Base-by-base conservation (phyloP, 169 alveolate species). In the Plasmodium knowlesi region DNA sequence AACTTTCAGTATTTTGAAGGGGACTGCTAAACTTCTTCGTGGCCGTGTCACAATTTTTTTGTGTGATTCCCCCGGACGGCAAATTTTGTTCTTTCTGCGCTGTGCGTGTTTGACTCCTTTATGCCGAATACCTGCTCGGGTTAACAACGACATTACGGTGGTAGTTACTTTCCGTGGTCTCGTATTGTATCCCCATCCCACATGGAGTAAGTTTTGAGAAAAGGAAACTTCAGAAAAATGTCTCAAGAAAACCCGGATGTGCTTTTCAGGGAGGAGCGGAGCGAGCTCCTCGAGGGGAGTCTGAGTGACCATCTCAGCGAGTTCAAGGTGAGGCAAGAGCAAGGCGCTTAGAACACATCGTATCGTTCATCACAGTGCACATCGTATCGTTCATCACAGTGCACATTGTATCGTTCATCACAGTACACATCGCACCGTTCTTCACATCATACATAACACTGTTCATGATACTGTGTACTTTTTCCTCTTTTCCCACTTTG, bases 201-300 rank as follows among this genome's bases (percentile, higher is more conserved):
- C 53, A 84, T 70, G 83, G 92, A 70, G 32, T 71, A 70, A 41
- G n/a, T 84, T 84, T 71, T 30, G 32, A 43, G 41, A 84, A 84
- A 2, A 79, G 28, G 57, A 80, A 25, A 10, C 32, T 25, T 25
- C 46, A 39, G 2, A 39, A 83, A 84, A 71, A 85, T 85, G 93
- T 85, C 93, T 32, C 84, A 61, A 85, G 93, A 85, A 50, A 85
- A 72, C 10, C 10, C 39, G 22, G 83, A 85, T 72, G 84, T 30
- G 43, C 78, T 73, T 72, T 34, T 85, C 37, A 85, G 53, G 43
- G 93, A 85, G 16, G 85, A 85, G 61, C 16, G 79, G 61, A 74
- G 78, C 41, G 93, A 85, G 12, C 54, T 32, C 61, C 34, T 30
- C 9, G 93, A 85, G 46, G 93, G 80, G 61, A 85, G 78, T 28